Evolutionary conservation across 1,139 yeast genomes (phyloP).

Genomic region (Zygosaccharomyces sapae): DNA sequence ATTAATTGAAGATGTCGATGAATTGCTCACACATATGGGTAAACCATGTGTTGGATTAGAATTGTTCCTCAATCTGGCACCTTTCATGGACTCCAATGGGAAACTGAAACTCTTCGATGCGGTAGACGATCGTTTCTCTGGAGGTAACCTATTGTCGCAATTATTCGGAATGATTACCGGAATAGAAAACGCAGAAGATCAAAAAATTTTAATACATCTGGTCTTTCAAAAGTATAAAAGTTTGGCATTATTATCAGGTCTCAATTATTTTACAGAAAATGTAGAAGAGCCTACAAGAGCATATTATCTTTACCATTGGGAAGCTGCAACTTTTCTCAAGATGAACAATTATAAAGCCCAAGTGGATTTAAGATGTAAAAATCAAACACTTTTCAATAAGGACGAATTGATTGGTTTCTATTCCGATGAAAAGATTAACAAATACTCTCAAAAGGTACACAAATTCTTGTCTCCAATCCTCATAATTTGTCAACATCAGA

Average conservation of each 20-base stretch:
- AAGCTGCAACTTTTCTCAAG: slow-evolving; percentile 31
- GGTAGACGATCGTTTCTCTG: slow-evolving; percentile 26
- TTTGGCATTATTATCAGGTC: slow-evolving; percentile 32
- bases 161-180: slow-evolving; percentile 23
- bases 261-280: slow-evolving; percentile 28
- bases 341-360: slow-evolving; percentile 29
- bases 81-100: slow-evolving; percentile 17
- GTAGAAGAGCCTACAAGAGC: slow-evolving; percentile 19
- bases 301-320: slow-evolving; percentile 32
- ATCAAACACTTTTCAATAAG: slow-evolving; percentile 22
- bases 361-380: slow-evolving; percentile 21
- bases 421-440: slow-evolving; percentile 30
- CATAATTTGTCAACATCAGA: slow-evolving; percentile 25
- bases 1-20: slow-evolving; percentile 25
- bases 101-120: slow-evolving; percentile 20
- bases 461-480: slow-evolving; percentile 26
- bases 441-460: slow-evolving; percentile 28
- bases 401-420: slow-evolving; percentile 34
- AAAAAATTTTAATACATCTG: slow-evolving; percentile 22
- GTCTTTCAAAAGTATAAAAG: slow-evolving; percentile 29
- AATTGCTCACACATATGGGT: slow-evolving; percentile 20
- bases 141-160: slow-evolving; percentile 22
- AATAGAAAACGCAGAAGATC: slow-evolving; percentile 17
- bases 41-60: slow-evolving; percentile 30
- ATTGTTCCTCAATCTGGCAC: slow-evolving; percentile 27